phyloP scores from a whole-genome alignment of 116 monocot species.

The Thalassia testudinum region DNA sequence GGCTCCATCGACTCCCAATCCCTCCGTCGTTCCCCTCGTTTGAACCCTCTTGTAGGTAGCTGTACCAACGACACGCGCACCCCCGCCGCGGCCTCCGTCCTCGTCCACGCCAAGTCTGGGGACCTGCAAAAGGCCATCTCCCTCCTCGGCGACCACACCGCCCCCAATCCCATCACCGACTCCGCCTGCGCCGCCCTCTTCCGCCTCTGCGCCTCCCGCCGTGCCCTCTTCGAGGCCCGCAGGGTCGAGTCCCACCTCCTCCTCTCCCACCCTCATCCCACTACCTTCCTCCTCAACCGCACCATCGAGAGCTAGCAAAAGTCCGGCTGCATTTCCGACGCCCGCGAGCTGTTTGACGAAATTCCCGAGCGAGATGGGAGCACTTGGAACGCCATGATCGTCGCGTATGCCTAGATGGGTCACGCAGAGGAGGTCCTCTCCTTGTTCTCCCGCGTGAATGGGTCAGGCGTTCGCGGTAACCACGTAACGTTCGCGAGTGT shows the following conservation, averaged over 20 bases:
- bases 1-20: background rate
- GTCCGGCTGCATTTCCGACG: conserved; percentile 28
- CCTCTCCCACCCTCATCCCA: conserved; percentile 20
- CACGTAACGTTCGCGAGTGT: conserved; percentile 57
- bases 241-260: conserved; percentile 36
- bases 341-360: conserved; percentile 63
- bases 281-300: conserved; percentile 71
- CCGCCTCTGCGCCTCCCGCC: conserved; percentile 20
- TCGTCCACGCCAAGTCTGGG: conserved; percentile 20
- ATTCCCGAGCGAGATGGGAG: conserved; percentile 56
- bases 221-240: conserved; percentile 22
- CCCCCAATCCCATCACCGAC: conserved; percentile 13
- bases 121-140: conserved; percentile 19
- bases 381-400: conserved; percentile 66
- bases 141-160: conserved; percentile 12
- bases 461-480: conserved; percentile 20
- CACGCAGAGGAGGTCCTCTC: conserved; percentile 15
- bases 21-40: background rate
- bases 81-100: conserved; percentile 9
- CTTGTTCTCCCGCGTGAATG: conserved; percentile 35
- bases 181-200: conserved; percentile 32
- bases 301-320: conserved; percentile 38
- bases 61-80: conserved; percentile 1
- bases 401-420: conserved; percentile 21
- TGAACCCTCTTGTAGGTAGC: too few relatives aligned